phyloP scores from a whole-genome alignment of 2,329 filamentous ascomycete species.

The Fusarium xylarioides region DNA sequence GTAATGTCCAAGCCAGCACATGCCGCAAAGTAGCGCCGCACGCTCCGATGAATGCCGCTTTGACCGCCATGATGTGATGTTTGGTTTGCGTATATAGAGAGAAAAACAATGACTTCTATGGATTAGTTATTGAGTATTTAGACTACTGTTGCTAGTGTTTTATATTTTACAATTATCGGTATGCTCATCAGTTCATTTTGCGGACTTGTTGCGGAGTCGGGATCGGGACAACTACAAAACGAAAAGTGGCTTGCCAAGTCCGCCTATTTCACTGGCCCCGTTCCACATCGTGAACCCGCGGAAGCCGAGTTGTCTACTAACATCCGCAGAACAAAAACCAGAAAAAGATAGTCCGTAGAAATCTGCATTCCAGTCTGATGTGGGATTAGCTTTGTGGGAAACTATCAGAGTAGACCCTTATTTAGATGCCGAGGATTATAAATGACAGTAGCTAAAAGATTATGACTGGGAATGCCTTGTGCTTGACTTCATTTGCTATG shows the following conservation, averaged over 20 bases:
- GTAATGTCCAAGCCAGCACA: neutral
- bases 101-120: neutral
- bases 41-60: neutral
- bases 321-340: neutral
- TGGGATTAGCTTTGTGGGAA: neutral
- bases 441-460: neutral
- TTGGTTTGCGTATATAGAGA: no score
- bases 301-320: neutral
- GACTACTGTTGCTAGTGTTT: rapidly evolving
- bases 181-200: neutral
- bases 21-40: neutral
- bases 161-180: neutral
- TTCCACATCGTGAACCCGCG: neutral
- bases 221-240: neutral
- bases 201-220: neutral
- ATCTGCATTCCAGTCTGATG: neutral
- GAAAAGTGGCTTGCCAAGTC: neutral
- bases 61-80: neutral
- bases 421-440: neutral
- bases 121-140: rapidly evolving
- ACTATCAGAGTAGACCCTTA: neutral
- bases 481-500: neutral
- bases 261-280: neutral
- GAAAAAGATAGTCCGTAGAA: neutral
- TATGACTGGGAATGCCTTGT: neutral